Evolutionary conservation across 2,329 filamentous ascomycete genomes (phyloP), one percentile per base, ranked within the genome.

Genomic region (Penicillium frequentans): DNA sequence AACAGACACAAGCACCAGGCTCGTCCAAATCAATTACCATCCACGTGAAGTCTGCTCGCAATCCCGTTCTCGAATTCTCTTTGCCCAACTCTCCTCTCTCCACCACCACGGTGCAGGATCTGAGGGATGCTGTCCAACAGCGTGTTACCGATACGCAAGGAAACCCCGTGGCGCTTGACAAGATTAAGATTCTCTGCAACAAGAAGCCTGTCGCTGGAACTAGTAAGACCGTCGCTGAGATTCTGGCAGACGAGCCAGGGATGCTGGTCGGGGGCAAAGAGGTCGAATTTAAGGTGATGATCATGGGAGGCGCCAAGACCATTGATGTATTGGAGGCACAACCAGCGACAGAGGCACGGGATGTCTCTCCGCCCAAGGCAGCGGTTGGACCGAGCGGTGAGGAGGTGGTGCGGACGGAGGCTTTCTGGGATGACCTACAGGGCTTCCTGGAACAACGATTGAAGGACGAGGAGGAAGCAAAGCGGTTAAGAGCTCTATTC

Each of bases 351-450:
- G 54, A 77, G 68, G 51, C 64, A 61, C 58, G 61, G 51, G 60
- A 67, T 57, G 27, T 43, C 29, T 68, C 61, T 55, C 66, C 60
- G 39, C 59, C 64, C 3, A 70, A 74, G 60, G 69, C 76, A 43
- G 82, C 82, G 52, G 80, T 83, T 62, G 81, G 78, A 3, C 74
- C 80, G n/a, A 86, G 83, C 63, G 84, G 83, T 33, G 76, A 76
- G 53, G 83, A 84, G 27, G 82, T 89, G 21, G 70, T 96, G 62
- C 78, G 84, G 68, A 88, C 85, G 13, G 84, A 88, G 7, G 86
- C 83, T 54, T 99, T 99, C 71, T 99, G 95, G 95, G 77, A 77
- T 9, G 95, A 98, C 77, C 75, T 99, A 61, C 86, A 86, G 70
- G 89, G 84, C 0, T 98, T 93, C 74, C 72, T 99, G 72, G 77